Conservation (phyloP, 495 filamentous ascomycete genomes). For the Chaetomium fimeti region DNA sequence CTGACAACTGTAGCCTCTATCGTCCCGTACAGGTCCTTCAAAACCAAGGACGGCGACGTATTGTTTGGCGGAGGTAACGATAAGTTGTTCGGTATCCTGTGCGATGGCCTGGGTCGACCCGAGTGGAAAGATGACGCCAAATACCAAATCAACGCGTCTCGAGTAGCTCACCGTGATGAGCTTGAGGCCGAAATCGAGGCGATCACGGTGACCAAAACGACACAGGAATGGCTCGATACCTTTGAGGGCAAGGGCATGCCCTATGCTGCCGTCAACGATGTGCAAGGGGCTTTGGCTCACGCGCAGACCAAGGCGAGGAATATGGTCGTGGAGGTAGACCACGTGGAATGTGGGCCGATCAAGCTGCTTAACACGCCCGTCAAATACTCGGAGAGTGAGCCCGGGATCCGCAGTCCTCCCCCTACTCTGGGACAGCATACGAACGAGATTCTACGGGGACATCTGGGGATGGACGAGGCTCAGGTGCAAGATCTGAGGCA, state of each 20-base stretch:
- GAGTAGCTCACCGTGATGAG: conserved; percentile 73
- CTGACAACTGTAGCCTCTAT: conserved; percentile 68
- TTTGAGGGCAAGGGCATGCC: conserved; percentile 91
- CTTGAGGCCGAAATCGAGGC: conserved; percentile 76
- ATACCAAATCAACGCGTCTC: conserved; percentile 75
- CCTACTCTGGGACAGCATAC: conserved; percentile 92
- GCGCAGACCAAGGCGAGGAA: conserved; percentile 78
- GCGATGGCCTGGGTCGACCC: conserved; percentile 69
- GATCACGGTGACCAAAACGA: conserved; percentile 74
- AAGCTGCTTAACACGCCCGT: conserved; percentile 93
- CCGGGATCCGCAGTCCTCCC: conserved; percentile 74
- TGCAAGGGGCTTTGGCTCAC: conserved; percentile 79
- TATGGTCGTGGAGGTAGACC: conserved; percentile 87
- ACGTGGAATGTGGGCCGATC: conserved; percentile 77
- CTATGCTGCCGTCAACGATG: conserved; percentile 92
- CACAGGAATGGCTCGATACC: conserved; percentile 81
- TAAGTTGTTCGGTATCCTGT: conserved; percentile 81
- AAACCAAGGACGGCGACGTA: conserved; percentile 88
- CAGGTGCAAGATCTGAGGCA: conserved; percentile 63
- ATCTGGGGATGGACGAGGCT: conserved; percentile 61
- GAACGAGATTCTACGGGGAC: conserved; percentile 69
- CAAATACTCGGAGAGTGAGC: conserved; percentile 83
- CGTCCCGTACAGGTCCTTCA: conserved; percentile 90
- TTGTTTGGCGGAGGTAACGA: conserved; percentile 95
- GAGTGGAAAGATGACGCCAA: conserved; percentile 76